phyloP scores from a whole-genome alignment of 495 filamentous ascomycete species.

The Chaetomium fimeti region DNA sequence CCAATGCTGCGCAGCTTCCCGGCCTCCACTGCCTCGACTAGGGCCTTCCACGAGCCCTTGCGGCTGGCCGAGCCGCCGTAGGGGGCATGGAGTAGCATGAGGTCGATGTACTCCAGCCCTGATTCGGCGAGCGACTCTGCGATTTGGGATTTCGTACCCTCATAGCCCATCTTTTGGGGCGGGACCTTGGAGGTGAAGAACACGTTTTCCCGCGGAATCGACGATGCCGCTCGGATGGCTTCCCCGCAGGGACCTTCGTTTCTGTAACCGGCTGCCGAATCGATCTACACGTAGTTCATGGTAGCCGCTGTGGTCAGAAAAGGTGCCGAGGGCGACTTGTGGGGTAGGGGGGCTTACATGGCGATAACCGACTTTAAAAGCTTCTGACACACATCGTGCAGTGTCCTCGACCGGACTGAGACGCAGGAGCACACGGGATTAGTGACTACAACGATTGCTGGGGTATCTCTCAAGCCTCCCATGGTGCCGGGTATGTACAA shows the following conservation, averaged over 20 bases:
- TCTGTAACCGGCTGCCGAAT: constrained; percentile 67
- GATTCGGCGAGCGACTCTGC: constrained; percentile 52
- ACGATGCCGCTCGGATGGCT: constrained; percentile 51
- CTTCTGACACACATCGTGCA: constrained; percentile 57
- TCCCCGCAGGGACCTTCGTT: constrained; percentile 66
- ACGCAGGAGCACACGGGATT: neutral
- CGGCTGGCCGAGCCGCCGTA: constrained; percentile 57
- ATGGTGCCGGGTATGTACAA: too few species aligned
- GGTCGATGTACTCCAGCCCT: constrained; percentile 60
- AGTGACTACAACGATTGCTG: neutral
- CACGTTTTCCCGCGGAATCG: constrained; percentile 59
- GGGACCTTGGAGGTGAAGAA: constrained; percentile 76
- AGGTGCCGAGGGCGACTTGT: neutral
- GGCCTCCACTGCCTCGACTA: constrained; percentile 58
- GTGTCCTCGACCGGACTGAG: constrained; percentile 37
- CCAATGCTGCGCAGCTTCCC: constrained; percentile 66
- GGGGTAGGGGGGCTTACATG: constrained; percentile 48
- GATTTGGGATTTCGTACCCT: constrained; percentile 50
- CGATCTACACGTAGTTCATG: constrained; percentile 48
- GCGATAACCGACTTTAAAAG: constrained; percentile 68
- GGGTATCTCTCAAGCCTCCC: too few species aligned
- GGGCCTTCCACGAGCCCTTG: constrained; percentile 63
- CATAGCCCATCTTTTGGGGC: constrained; percentile 42
- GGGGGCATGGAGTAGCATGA: constrained; percentile 62
- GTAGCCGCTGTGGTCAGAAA: neutral